phyloP scores from a whole-genome alignment of 768 basidiomycete genomes.

The Boletellus sp. region DNA sequence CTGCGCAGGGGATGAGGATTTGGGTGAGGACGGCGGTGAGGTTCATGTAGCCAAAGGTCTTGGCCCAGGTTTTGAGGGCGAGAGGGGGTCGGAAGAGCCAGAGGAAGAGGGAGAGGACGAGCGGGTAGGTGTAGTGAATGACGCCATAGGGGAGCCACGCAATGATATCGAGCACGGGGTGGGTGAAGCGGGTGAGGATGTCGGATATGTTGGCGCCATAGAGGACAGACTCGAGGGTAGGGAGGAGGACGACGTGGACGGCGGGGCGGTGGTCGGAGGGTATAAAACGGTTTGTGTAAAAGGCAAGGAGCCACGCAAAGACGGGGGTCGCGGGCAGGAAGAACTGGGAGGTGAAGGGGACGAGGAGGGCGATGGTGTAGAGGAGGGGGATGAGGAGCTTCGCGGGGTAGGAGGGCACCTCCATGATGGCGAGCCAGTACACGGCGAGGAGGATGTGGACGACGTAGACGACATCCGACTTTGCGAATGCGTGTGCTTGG shows the following conservation, averaged over 20 bases:
- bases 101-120: slow-evolving; percentile 77
- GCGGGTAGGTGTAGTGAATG: slow-evolving; percentile 82
- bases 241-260: slow-evolving; percentile 89
- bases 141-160: slow-evolving; percentile 99
- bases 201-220: slow-evolving; percentile 99
- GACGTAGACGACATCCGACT: slow-evolving; percentile 58
- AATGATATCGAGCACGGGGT: slow-evolving; percentile 85
- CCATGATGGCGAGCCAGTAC: slow-evolving; percentile 76
- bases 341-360: slow-evolving; percentile 89
- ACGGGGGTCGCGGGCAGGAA: slow-evolving; percentile 86
- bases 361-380: slow-evolving; percentile 63
- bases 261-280: slow-evolving; percentile 70
- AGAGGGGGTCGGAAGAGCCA: slow-evolving; percentile 89
- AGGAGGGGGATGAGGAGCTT: slow-evolving; percentile 77
- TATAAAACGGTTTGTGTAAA: slow-evolving; percentile 84
- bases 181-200: slow-evolving; percentile 91
- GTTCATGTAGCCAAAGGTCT: slow-evolving; percentile 92
- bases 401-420: slow-evolving; percentile 59
- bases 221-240: slow-evolving; percentile 90
- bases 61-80: slow-evolving; percentile 78
- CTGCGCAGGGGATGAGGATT: slow-evolving; percentile 85
- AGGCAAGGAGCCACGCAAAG: slow-evolving; percentile 81
- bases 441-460: slow-evolving; percentile 58
- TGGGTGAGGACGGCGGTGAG: slow-evolving; percentile 83
- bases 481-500: slow-evolving; percentile 51